Base-by-base conservation (phyloP, 495 filamentous ascomycete species). In the Glarea lozoyensis region DNA sequence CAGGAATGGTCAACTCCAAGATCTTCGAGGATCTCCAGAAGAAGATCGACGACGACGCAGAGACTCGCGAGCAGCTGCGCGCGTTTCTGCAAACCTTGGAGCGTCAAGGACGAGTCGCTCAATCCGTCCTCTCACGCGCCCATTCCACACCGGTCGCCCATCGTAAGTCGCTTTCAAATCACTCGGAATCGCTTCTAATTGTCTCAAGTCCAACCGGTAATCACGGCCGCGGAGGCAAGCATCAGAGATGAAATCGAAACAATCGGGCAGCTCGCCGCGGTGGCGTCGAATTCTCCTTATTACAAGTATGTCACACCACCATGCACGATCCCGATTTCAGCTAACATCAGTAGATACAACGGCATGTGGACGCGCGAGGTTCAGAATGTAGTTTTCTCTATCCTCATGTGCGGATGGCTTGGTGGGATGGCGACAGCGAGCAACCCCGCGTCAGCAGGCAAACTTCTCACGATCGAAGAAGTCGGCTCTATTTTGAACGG, bases 11-110 rank as follows among this genome's bases (percentile, higher is more conserved):
- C 36, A 80, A 93, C 62, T 80, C 84, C 34, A 72, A 66, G 21
- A 88, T 97, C 54, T 96, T 97, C 60, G 80, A 88, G 48, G 70
- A 82, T 55, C 81, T 98, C 43, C 90, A 95, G 60, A 65, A 75
- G 33, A 88, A 88, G 57, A 85, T 95, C 52, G 93, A 98, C 55
- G 82, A 90, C 56, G 92, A 98, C 62, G 68, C 73, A 13, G 66
- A 69, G 31, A 73, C 92, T 36, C 79, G 85, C 50, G 90, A 96
- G 69, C 81, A 86, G 56, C 72, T 98, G 21, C 75, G 81, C 38
- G 81, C 88, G 18, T 82, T 94, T 46, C 69, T 90, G 38, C 81
- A 88, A 54, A 72, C 70, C 17, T 74, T 96, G 10, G 86, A 89
- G 40, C 63, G 64, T 40, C 45, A 63, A 62, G 75, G 71, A 18